A percentile compares a stretch with the other conserved stretches of the same genome.
Conservation (phyloP, 345 rosid genomes). For the Populus euphratica region DNA sequence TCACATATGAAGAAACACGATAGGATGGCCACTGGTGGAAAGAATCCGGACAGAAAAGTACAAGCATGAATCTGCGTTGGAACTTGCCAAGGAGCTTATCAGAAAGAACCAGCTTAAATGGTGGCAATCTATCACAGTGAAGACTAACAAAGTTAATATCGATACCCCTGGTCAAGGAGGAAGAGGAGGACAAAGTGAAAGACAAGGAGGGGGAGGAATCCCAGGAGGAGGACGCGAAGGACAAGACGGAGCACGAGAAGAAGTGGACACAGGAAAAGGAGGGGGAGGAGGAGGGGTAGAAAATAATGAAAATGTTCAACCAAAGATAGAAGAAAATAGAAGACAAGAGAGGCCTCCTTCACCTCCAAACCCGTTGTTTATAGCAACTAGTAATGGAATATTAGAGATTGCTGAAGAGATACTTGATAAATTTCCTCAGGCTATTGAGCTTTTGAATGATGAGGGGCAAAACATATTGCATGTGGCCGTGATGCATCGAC, state of each 20-base stretch:
- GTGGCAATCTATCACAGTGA: not conserved
- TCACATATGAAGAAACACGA: not conserved
- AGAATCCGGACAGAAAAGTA: not conserved
- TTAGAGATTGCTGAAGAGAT: constrained; percentile 11
- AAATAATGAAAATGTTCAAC: not conserved
- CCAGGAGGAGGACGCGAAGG: not conserved
- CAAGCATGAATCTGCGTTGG: not conserved
- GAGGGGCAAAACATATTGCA: constrained; percentile 22
- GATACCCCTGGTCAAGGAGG: not conserved
- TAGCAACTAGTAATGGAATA: constrained; percentile 19
- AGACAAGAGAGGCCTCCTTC: not conserved
- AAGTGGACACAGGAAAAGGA: too few species aligned
- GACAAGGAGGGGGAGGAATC: not conserved
- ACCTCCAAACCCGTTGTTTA: constrained; percentile 11
- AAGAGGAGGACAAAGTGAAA: not conserved
- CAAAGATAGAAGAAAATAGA: not conserved
- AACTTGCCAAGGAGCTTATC: constrained; percentile 17
- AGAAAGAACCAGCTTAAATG: not conserved
- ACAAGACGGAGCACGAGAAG: not conserved
- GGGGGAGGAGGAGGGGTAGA: not conserved
- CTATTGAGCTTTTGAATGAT: constrained; percentile 2
- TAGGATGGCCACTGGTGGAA: not conserved
- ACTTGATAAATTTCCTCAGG: constrained; percentile 2
- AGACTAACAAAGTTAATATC: not conserved
- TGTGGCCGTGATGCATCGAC: constrained; percentile 19